Percentiles rank a stretch among this genome's conserved stretches.
Conservation (phyloP, 192 early-diverging fungal species). For the Phlyctochytrium bullatum region DNA sequence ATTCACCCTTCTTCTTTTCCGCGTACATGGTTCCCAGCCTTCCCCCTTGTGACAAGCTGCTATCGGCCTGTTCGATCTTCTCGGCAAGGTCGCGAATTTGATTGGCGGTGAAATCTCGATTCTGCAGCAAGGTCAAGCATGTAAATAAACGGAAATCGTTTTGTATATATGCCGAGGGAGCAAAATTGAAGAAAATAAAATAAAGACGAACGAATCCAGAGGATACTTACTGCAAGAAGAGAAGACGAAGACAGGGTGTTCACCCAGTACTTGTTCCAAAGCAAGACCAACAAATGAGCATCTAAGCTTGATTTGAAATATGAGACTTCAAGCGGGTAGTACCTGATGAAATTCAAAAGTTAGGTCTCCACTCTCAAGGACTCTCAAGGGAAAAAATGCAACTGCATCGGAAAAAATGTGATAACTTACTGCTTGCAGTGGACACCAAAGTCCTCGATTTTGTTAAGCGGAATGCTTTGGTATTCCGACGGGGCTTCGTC, state of each 20-base stretch:
- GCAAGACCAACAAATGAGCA: conserved; percentile 76
- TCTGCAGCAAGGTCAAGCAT: conserved; percentile 58
- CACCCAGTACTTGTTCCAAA: conserved; percentile 99
- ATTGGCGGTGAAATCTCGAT: conserved; percentile 73
- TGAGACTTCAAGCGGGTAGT: conserved; percentile 87
- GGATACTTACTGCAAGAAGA: conserved; percentile 67
- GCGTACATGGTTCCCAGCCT: conserved; percentile 8
- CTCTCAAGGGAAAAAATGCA: too few species aligned
- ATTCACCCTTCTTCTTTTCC: conserved; percentile 56
- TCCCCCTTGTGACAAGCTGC: conserved; percentile 39
- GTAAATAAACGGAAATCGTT: too few species aligned
- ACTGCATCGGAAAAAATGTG: conserved; percentile 13
- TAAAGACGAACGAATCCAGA: neutral
- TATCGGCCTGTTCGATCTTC: conserved; percentile 77
- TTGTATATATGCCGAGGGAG: too few species aligned
- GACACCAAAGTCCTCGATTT: conserved; percentile 98
- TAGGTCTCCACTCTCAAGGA: neutral
- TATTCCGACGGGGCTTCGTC: conserved; percentile 77
- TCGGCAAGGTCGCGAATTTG: conserved; percentile 81
- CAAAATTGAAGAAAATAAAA: conserved; percentile 26
- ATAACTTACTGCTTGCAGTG: conserved; percentile 71
- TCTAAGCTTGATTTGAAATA: conserved; percentile 94
- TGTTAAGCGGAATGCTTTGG: conserved; percentile 87
- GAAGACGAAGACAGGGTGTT: conserved; percentile 92
- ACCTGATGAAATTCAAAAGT: conserved; percentile 23